phyloP scores from a whole-genome alignment of 345 rosid genomes.

The Pistacia atlantica region DNA sequence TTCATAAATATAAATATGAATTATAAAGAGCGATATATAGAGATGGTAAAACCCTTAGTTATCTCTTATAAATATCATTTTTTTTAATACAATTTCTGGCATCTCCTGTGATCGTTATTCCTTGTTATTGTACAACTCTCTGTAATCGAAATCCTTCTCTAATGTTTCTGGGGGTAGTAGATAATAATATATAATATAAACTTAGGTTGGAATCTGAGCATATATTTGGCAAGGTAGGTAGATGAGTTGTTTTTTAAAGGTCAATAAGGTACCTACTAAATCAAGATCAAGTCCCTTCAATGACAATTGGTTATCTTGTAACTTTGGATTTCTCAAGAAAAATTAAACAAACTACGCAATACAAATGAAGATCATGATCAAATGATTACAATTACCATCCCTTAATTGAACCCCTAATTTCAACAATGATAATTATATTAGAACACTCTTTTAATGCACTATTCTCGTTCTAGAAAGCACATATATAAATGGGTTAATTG shows the following conservation, averaged over 20 bases:
- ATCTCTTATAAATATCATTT: no score
- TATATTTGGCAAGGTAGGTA: conserved; percentile 53
- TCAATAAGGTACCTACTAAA: conserved; percentile 40
- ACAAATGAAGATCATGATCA: no score
- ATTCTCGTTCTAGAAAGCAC: background rate
- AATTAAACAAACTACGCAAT: no score
- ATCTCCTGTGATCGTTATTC: no score
- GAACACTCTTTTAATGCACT: background rate
- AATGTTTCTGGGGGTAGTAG: no score
- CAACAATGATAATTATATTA: conserved; percentile 13
- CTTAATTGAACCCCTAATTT: background rate
- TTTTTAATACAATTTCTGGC: no score
- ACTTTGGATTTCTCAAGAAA: conserved; percentile 15
- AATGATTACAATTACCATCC: background rate
- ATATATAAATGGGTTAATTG: conserved; percentile 8
- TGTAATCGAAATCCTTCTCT: no score
- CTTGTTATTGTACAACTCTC: no score
- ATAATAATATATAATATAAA: background rate
- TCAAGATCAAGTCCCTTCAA: conserved; percentile 17
- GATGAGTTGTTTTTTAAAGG: conserved; percentile 41
- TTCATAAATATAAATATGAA: no score
- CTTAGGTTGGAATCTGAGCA: conserved; percentile 34
- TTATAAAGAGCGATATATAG: no score
- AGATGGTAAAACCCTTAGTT: no score
- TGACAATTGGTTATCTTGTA: conserved; percentile 25